Evolutionary conservation across 257 asterid species (phyloP), one percentile per base, ranked within the genome.

Genomic region (Gardenia jasminoides): DNA sequence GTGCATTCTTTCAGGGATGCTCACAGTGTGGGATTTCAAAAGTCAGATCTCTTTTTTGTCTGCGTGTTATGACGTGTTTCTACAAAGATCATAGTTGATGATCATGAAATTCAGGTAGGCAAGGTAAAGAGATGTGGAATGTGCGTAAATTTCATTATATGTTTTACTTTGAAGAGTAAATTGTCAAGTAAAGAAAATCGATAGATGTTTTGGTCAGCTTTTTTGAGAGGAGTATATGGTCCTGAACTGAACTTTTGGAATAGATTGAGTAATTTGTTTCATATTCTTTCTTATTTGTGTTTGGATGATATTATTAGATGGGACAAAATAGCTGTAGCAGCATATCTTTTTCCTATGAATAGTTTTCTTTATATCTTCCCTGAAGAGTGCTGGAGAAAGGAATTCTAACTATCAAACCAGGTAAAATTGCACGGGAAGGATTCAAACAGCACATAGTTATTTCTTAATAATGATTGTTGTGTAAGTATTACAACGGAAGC

Each of bases 21-120:
- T 31, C 93, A 89, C 72, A 85, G 88, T 41, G 94, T 92, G 66
- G 89, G 91, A 28, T 92, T 91, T 62, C 93, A 88, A 76, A 93
- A 93, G 87, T 93, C 97, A 0, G 97, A 92, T 87, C 76, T 92
- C 83, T 89, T 93, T 75, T 93, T 93, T 80, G 83, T 91, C 24
- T 92, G 98, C 82, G 87, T 93, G 89, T 85, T 93, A 84, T 82
- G 86, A 72, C 85, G 97, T 10, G 76, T 88, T 33, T 88, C 97
- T 13, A 67, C 92, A 68, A 84, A 86, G 73, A 93, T 93, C 61
- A 69, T 65, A 79, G 86, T 91, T 13, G 97, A 93, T 78, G 95
- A 89, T 86, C 88, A 81, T 5, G 98, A 93, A 84, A 89, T 93
- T 83, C 90, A 86, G 85, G 91, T 84, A 67, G 98, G 97, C 81